Evolutionary conservation across 805 yeast species (phyloP), one percentile per base, ranked within the genome.

Genomic region (Schwanniomyces polymorphus): DNA sequence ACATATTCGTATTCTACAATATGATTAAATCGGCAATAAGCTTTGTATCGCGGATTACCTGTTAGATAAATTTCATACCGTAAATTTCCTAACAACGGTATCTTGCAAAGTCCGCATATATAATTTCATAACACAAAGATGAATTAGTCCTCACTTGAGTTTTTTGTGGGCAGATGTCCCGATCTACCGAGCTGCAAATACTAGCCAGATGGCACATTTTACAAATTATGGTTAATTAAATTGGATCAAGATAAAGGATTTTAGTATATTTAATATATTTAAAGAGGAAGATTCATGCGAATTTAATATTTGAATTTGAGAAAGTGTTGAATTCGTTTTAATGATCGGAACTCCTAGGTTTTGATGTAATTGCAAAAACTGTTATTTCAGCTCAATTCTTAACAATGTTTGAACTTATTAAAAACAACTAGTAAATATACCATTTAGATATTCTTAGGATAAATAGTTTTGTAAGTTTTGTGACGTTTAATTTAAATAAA

Each of bases 361-460:
- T 41, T 17, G 68, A 62, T 43, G 37, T 62, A 10, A 10, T 41
- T 60, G 25, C 52, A 48, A 10, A 18, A 40, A 9, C 49, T 63
- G 16, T 17, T 51, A 5, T 17, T 42, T 9, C 29, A 49, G 6
- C 49, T 61, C 21, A 37, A 42, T 27, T 60, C 54, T 41, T 23
- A 43, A 25, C 58, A 57, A 12, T 37, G 57, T 10, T 42, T 58
- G 5, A 49, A 45, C 17, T 31, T 62, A 14, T 45, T 54, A 8
- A 17, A 18, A 8, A 59, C 3, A 53, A 48, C 49, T 49, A 45
- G 23, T 26, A 31, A 3, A 42, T 56, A 17, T 34, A 51, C 28
- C 26, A 37, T 4, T 12, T 53, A 18, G 40, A 49, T 6, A 44
- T 41, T 11, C 60, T 60, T n/a, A 46, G 48, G 34, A 41, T 60